These are phyloP conservation scores for Ustilago nuda DNA, from an alignment of 1,284 basidiomycete genomes.

Conservation along the genomic window DNA sequence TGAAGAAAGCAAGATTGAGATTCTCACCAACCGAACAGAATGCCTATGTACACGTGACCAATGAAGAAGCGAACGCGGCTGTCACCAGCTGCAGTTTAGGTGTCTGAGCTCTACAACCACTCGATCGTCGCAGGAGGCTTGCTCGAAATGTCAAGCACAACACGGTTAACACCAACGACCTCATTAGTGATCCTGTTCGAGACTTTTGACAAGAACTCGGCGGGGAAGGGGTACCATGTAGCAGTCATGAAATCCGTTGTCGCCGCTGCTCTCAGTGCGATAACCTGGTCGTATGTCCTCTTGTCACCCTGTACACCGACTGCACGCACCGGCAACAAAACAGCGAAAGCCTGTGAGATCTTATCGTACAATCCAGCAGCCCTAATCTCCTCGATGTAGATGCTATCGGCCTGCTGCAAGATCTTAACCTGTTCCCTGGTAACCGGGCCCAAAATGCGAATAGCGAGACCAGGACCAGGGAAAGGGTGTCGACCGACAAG, in stretches of 20 bases:
- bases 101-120: constrained; percentile 54
- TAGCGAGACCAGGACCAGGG: constrained; percentile 98
- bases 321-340: constrained; percentile 93
- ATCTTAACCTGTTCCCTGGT: constrained; percentile 92
- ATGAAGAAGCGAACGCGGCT: background rate
- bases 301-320: constrained; percentile 98
- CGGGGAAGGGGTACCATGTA: constrained; percentile 82
- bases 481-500: constrained; percentile 98
- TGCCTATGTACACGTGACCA: background rate
- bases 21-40: constrained; percentile 1
- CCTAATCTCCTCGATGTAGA: constrained; percentile 98
- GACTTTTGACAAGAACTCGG: constrained; percentile 87
- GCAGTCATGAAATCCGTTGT: constrained; percentile 70
- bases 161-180: constrained; percentile 80
- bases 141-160: constrained; percentile 83
- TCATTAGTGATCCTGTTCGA: constrained; percentile 99
- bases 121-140: constrained; percentile 87
- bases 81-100: background rate
- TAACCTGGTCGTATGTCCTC: constrained; percentile 94
- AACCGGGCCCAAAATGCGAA: constrained; percentile 95
- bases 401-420: constrained; percentile 92
- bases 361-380: constrained; percentile 90
- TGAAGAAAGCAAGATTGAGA: background rate
- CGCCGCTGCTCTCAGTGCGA: constrained; percentile 67
- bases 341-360: constrained; percentile 97